phyloP scores from a whole-genome alignment of 2,329 filamentous ascomycete species.

The Stemphylium beticola region DNA sequence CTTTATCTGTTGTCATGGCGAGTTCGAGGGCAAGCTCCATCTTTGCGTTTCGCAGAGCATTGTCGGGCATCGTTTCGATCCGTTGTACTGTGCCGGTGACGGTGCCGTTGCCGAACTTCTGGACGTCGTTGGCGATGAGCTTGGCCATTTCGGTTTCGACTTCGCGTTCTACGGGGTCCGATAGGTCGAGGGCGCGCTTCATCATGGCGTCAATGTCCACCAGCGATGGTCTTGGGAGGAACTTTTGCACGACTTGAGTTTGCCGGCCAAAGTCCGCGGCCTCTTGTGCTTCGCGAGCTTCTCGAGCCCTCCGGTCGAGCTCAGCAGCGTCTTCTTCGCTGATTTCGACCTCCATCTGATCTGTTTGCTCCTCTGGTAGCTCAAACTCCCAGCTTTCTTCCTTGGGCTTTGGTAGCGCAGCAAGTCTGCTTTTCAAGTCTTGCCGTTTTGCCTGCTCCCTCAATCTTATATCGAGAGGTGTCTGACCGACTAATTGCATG shows the following conservation, averaged over 20 bases:
- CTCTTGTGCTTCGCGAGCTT: slow-evolving; percentile 67
- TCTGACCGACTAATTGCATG: slow-evolving; percentile 72
- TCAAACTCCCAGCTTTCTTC: slow-evolving; percentile 95
- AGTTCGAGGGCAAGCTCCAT: slow-evolving; percentile 77
- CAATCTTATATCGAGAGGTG: slow-evolving; percentile 76
- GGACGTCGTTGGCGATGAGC: slow-evolving; percentile 82
- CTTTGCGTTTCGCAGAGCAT: slow-evolving; percentile 74
- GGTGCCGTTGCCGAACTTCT: slow-evolving; percentile 72
- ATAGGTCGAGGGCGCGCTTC: slow-evolving; percentile 64
- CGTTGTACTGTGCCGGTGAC: slow-evolving; percentile 66
- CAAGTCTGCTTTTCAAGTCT: slow-evolving; percentile 74
- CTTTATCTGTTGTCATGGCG: slow-evolving; percentile 58
- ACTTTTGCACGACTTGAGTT: slow-evolving; percentile 88
- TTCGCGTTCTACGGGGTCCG: slow-evolving; percentile 69
- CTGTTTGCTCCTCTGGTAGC: slow-evolving; percentile 79
- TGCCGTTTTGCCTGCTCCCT: slow-evolving; percentile 72
- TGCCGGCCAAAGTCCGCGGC: slow-evolving; percentile 77
- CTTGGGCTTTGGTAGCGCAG: slow-evolving; percentile 87
- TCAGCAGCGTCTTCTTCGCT: slow-evolving; percentile 74
- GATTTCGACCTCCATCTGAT: slow-evolving; percentile 60
- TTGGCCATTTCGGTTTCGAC: slow-evolving; percentile 79
- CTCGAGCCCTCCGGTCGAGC: slow-evolving; percentile 72
- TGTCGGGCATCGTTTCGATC: slow-evolving; percentile 72
- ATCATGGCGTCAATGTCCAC: slow-evolving; percentile 75
- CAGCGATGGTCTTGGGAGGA: slow-evolving; percentile 75